Percentiles rank a stretch among this genome's conserved stretches.
These are phyloP conservation scores for Sclerotinia borealis DNA, from an alignment of 2,329 filamentous ascomycete species.

Conservation along the genomic window DNA sequence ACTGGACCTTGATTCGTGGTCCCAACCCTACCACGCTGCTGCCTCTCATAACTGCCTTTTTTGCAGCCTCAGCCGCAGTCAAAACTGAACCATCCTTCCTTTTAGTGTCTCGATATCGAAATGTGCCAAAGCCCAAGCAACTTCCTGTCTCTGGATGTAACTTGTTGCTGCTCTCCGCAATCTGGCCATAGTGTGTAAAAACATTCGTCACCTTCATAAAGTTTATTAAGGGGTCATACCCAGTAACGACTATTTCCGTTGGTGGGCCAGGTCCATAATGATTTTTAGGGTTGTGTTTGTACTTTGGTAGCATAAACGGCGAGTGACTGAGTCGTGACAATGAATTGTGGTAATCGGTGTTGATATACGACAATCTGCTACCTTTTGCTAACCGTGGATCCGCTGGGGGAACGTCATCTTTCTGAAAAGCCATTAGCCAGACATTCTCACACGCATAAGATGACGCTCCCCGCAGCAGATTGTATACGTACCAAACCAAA, in stretches of 20 bases:
- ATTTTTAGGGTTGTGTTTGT: constrained; percentile 72
- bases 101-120: constrained; percentile 76
- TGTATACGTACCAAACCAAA: constrained; percentile 59
- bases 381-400: constrained; percentile 77
- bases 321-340: constrained; percentile 66
- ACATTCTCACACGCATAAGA: constrained; percentile 43
- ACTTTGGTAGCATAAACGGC: constrained; percentile 76
- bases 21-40: constrained; percentile 72
- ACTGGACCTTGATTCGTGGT: constrained; percentile 67
- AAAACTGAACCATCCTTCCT: constrained; percentile 39
- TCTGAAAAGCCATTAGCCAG: constrained; percentile 61
- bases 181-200: constrained; percentile 78
- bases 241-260: constrained; percentile 85
- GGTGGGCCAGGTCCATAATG: constrained; percentile 86
- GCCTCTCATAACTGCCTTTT: constrained; percentile 69
- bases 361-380: constrained; percentile 60
- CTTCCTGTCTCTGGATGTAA: constrained; percentile 92
- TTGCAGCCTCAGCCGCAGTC: constrained; percentile 73
- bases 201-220: constrained; percentile 70
- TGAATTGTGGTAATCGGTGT: constrained; percentile 60
- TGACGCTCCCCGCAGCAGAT: constrained; percentile 50
- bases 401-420: constrained; percentile 70
- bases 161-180: constrained; percentile 86
- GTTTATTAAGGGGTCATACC: constrained; percentile 85
- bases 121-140: constrained; percentile 87